Conservation (phyloP, 306 rosid species). For the Fragaria ananassa region DNA sequence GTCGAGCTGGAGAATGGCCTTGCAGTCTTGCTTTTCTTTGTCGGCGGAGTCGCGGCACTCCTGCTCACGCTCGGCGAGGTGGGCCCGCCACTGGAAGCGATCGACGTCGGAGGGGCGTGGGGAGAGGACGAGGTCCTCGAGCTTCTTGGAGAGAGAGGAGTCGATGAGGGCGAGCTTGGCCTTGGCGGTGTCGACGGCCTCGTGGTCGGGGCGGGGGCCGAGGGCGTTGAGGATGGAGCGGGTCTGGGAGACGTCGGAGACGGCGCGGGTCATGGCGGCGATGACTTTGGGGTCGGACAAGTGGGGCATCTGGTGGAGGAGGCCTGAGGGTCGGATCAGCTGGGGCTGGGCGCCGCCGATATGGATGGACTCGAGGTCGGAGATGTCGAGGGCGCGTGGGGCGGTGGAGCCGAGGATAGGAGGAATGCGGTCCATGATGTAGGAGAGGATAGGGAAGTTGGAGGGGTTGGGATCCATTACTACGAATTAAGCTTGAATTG, state of each 20-base stretch:
- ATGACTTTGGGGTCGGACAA: conserved; percentile 56
- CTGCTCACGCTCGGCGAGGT: conserved; percentile 46
- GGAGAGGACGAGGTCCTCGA: conserved; percentile 59
- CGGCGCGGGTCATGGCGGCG: conserved; percentile 68
- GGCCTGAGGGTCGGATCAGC: neutral
- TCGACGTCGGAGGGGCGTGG: conserved; percentile 67
- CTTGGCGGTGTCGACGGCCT: conserved; percentile 60
- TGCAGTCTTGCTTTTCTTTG: conserved; percentile 46
- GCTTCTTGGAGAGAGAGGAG: conserved; percentile 47
- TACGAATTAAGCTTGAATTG: no score
- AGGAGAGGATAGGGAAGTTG: conserved; percentile 69
- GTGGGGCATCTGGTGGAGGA: conserved; percentile 58
- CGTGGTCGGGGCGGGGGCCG: conserved; percentile 83
- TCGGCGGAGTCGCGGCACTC: conserved; percentile 48
- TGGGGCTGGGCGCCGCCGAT: conserved; percentile 28
- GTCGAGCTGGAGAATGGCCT: conserved; percentile 59
- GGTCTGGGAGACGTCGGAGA: conserved; percentile 78
- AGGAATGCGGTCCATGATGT: conserved; percentile 73
- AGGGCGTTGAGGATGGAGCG: conserved; percentile 63
- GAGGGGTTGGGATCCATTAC: conserved; percentile 80
- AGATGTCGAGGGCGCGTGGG: neutral
- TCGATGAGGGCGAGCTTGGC: conserved; percentile 54
- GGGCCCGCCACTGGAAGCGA: conserved; percentile 48
- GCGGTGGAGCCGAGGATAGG: conserved; percentile 33
- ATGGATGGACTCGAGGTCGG: conserved; percentile 22